Evolutionary conservation across 1,284 basidiomycete genomes (phyloP).

Genomic region (Grifola frondosa): DNA sequence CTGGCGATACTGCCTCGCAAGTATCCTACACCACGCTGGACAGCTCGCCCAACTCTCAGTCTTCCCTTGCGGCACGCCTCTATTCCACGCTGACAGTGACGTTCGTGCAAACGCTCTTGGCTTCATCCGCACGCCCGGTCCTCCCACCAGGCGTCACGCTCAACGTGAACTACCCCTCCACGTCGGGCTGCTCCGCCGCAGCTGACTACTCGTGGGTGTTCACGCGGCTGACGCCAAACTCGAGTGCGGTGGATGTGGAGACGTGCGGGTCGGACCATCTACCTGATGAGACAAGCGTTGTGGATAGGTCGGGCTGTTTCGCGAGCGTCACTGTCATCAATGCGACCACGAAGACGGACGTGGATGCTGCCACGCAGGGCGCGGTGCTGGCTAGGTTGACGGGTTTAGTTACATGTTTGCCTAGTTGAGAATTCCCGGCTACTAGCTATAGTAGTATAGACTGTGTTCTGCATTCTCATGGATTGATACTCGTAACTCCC

Average conservation of each 20-base stretch:
- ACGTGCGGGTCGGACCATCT: constrained; percentile 43
- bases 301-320: constrained; percentile 39
- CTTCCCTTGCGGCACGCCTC: constrained; percentile 36
- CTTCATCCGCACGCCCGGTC: constrained; percentile 29
- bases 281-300: constrained; percentile 40
- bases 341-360: constrained; percentile 45
- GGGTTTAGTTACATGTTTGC: too few relatives aligned
- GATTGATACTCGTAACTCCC: too few relatives aligned
- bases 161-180: constrained; percentile 52
- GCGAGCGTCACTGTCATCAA: constrained; percentile 48
- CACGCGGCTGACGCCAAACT: constrained; percentile 38
- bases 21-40: constrained; percentile 47
- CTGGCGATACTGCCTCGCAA: constrained; percentile 38
- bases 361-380: constrained; percentile 38
- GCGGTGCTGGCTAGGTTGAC: constrained; percentile 38
- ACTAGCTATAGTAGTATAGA: too few relatives aligned
- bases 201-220: constrained; percentile 44
- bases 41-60: constrained; percentile 30
- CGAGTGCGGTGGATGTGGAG: constrained; percentile 37
- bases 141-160: constrained; percentile 42
- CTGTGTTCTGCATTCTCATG: too few relatives aligned
- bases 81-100: constrained; percentile 43
- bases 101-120: constrained; percentile 40
- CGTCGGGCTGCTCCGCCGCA: constrained; percentile 36
- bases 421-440: too few relatives aligned